Base-by-base conservation (phyloP, 257 asterid genomes). In the Knoxia roxburghii region DNA sequence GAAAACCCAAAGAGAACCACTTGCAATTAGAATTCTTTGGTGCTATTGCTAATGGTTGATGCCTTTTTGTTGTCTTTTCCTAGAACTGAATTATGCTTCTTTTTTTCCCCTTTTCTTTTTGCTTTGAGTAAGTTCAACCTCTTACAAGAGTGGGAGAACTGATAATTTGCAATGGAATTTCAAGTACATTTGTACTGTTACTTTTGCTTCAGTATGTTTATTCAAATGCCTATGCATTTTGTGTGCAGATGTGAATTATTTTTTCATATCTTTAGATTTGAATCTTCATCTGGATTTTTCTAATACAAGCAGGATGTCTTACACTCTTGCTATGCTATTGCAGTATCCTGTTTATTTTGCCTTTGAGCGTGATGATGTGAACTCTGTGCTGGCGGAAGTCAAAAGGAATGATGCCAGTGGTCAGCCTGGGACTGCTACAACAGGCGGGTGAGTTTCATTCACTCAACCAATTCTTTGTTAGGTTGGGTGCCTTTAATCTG, bases 311-410 rank as follows among this genome's bases (percentile, higher is more conserved):
- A 20, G 9, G 26, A 50, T 49, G 64, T 43, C 50, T 45, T 70
- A 37, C 68, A 67, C 29, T 55, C 37, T 68, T 68, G n/a, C 46
- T 61, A 48, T 68, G 68, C 49, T 84, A 69, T 77, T 83, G 65
- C 95, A 92, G 98, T 89, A 86, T 82, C 98, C 98, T 29, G 97
- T 92, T 55, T 92, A 92, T 85, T 92, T 92, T 75, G 87, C 96
- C 49, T 92, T 92, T 78, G 98, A 92, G 85, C 85, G 83, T 64
- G 89, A 83, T 43, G 63, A 80, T 70, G 83, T 92, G 58, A 82
- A 82, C 79, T 71, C 89, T 70, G 91, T 86, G 74, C 89, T 92
- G 75, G 82, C 83, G 77, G 97, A 89, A 77, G 83, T 92, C 75
- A 89, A 83, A 87, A 87, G 80, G 84, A 89, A 79, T 68, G 98